phyloP scores from a whole-genome alignment of 2,329 filamentous ascomycete genomes.

The Beauveria scarabaeidicola region DNA sequence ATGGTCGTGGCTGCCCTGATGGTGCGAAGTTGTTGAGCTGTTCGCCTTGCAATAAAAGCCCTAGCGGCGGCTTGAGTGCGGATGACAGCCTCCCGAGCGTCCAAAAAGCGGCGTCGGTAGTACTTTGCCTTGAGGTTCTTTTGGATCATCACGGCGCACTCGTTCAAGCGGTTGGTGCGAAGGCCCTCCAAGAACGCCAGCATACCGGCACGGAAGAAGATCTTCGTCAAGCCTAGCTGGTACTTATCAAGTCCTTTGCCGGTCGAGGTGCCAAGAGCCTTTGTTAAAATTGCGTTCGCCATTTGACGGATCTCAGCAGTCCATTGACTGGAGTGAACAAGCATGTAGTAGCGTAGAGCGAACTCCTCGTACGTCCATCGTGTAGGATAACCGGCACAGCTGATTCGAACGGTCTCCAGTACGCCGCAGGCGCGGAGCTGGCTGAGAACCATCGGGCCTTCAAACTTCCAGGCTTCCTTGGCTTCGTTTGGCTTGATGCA shows the following conservation, averaged over 20 bases:
- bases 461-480: conserved; percentile 95
- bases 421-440: conserved; percentile 98
- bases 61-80: conserved; percentile 69
- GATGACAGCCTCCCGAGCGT: conserved; percentile 74
- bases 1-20: conserved; percentile 87
- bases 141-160: conserved; percentile 94
- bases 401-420: conserved; percentile 94
- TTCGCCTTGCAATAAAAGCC: conserved; percentile 68
- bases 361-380: conserved; percentile 99
- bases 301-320: conserved; percentile 89
- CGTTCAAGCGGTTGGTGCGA: conserved; percentile 80
- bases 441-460: conserved; percentile 96
- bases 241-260: conserved; percentile 82
- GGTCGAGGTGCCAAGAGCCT: conserved; percentile 72
- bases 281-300: conserved; percentile 84
- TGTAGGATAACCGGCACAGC: conserved; percentile 92
- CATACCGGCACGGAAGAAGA: conserved; percentile 99
- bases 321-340: conserved; percentile 83
- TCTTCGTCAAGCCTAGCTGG: conserved; percentile 94
- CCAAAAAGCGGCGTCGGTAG: conserved; percentile 84
- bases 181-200: conserved; percentile 94
- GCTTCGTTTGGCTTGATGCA: conserved; percentile 99
- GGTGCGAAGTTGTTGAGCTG: conserved; percentile 71
- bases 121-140: conserved; percentile 96
- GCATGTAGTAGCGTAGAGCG: conserved; percentile 94